Evolutionary conservation across 2,329 filamentous ascomycete genomes (phyloP).

Genomic region (Sclerotinia trifoliorum): DNA sequence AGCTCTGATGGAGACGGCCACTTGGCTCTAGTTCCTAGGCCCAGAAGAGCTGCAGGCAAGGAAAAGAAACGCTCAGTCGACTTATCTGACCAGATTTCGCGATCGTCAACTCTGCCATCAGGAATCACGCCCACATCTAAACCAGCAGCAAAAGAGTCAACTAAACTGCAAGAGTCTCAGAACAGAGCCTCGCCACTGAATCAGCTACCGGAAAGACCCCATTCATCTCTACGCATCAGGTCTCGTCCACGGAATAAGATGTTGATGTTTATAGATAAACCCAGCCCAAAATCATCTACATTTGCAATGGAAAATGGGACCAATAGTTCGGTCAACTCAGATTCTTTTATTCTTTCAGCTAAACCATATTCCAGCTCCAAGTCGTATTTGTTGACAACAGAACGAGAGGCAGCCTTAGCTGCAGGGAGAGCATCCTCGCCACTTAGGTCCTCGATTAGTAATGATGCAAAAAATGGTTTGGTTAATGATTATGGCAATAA

Average conservation of each 20-base stretch:
- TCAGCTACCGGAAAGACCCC: constrained; percentile 18
- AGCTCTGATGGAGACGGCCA: constrained; percentile 6
- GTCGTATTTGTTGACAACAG: neutral
- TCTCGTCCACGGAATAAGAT: constrained; percentile 35
- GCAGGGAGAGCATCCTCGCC: neutral
- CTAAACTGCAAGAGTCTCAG: neutral
- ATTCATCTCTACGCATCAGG: constrained; percentile 37
- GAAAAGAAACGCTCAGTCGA: neutral
- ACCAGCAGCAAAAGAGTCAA: neutral
- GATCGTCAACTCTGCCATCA: neutral
- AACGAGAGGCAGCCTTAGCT: neutral
- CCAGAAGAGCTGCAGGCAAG: neutral
- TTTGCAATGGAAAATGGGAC: neutral
- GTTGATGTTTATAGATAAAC: constrained; percentile 38
- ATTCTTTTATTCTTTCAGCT: neutral
- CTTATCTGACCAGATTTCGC: neutral
- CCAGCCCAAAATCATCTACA: constrained; percentile 25
- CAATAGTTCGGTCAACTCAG: neutral
- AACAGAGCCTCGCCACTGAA: neutral
- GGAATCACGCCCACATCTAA: neutral
- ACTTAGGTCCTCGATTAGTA: neutral
- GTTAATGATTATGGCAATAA: neutral
- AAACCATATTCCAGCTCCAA: neutral
- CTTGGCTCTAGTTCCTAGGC: neutral
- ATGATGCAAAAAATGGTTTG: neutral